A percentile compares a stretch with the other conserved stretches of the same genome.
phyloP scores from a whole-genome alignment of 2,329 filamentous ascomycete species.

The Fulvia fulva region DNA sequence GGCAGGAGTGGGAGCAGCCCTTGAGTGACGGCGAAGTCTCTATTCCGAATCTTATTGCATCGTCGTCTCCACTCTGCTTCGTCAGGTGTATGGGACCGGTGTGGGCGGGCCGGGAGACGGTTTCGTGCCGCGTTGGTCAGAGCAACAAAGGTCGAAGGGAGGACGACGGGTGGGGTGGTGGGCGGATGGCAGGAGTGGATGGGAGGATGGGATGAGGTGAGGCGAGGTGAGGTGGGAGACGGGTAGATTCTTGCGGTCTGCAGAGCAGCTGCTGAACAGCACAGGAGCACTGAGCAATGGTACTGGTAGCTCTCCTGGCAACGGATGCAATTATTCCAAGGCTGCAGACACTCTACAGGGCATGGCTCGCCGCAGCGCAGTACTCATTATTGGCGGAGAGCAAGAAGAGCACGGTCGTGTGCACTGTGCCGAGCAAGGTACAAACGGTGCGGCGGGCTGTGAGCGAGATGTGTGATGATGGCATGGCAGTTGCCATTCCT shows the following conservation, averaged over 20 bases:
- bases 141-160: not conserved
- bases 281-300: not conserved
- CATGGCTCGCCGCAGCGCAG: slow-evolving; percentile 18
- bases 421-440: slow-evolving; percentile 28
- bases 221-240: not conserved
- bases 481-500: slow-evolving; percentile 13
- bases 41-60: slow-evolving; percentile 9
- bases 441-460: not conserved
- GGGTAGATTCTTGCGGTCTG: not conserved
- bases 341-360: slow-evolving; percentile 24
- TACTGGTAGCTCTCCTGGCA: slow-evolving; percentile 14
- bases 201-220: not conserved
- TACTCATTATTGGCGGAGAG: slow-evolving; percentile 25
- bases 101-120: slow-evolving; percentile 8
- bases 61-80: not conserved
- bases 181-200: too few species aligned
- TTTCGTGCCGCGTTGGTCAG: slow-evolving; percentile 1
- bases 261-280: not conserved
- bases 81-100: slow-evolving; percentile 6
- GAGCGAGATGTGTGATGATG: not conserved
- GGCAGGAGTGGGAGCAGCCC: slow-evolving; percentile 14
- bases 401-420: slow-evolving; percentile 14
- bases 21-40: slow-evolving; percentile 7
- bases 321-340: slow-evolving; percentile 16
- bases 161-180: not conserved